Base-by-base conservation (phyloP, 106 monocot genomes). In the Dioscorea dumetorum region DNA sequence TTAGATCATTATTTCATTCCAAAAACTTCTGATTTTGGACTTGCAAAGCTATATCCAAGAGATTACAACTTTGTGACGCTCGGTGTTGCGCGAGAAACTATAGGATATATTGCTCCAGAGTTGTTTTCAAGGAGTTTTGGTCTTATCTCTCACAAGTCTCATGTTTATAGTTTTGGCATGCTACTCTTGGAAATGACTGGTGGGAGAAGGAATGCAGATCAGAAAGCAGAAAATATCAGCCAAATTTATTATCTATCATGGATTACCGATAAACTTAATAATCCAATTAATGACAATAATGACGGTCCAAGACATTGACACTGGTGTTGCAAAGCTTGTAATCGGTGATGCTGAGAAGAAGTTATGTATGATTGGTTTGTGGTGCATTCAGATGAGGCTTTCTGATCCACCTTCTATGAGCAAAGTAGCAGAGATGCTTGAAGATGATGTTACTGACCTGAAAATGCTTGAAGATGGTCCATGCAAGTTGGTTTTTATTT, bases 91-190 rank as follows among this genome's bases (percentile, higher is more conserved):
- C 49, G 70, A 65, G 74, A 71, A 14, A 80, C 80, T 8, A 70
- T 77, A 15, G 80, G 84, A 58, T 84, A 84, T 60, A 73, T 80
- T 32, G 84, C 84, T 64, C 84, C 77, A 2, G 80, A 84, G 59
- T 54, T 84, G 62, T 22, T 76, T 18, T 84, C 77, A 12, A 65
- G 80, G 66, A 80, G 65, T 66, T 84, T 84, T 58, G 84, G 84
- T 0, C 66, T 48, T 0, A 65, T 84, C 23, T 84, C 80, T 2
- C 24, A 73, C 28, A 84, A 77, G 49, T 77, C 80, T 1, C 80
- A 84, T 74, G 77, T 84, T 20, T 84, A 84, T 31, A 84, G 84
- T 21, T 84, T 80, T 31, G 80, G 84, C 50, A 81, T 85, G 84
- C 22, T 84, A 0, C 20, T 84, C 11, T 23, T 84, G 9, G 83